Evolutionary conservation across 345 rosid species (phyloP), one percentile per base, ranked within the genome.

Genomic region (Lepidium didymum): DNA sequence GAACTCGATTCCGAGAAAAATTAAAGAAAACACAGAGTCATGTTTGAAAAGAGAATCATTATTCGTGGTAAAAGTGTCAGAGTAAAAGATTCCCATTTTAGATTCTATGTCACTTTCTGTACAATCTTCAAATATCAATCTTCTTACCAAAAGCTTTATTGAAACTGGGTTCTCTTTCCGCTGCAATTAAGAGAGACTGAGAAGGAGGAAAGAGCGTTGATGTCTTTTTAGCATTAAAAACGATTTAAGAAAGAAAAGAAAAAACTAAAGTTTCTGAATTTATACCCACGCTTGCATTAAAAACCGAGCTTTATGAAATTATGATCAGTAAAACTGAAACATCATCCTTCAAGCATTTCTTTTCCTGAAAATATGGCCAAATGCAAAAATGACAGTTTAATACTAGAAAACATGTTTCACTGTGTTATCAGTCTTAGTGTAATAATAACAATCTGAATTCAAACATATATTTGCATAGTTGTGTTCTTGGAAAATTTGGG

Each of bases 281-380:
- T 82, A 82, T 87, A 86, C 86, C 84, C 95, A 89, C 90, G 90
- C 92, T 78, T 89, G 85, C 92, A 83, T 89, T 0, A 82, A 89
- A 86, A 83, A 78, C 74, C 77, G 92, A 80, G 92, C 54, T 41
- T 29, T 13, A 52, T 49, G 52, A 46, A 18, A 19, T 19, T n/a
- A 46, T 21, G 33, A 29, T 5, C 7, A 29, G 33, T 29, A 19
- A 18, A 45, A 45, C n/a, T n/a, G n/a, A n/a, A n/a, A n/a, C n/a
- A 44, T 44, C 21, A 5, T 45, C 23, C 27, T 23, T 23, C 13
- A 16, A 45, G 3, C 51, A 9, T 3, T 8, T 3, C 3, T 19
- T 19, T 29, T 4, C 31, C 33, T 29, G 7, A 29, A 10, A 2
- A 46, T 8, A 43, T 43, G 19, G 47, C 14, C 47, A 7, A 43